Conservation (phyloP, 1,284 basidiomycete genomes). For the Melampsora americana region DNA sequence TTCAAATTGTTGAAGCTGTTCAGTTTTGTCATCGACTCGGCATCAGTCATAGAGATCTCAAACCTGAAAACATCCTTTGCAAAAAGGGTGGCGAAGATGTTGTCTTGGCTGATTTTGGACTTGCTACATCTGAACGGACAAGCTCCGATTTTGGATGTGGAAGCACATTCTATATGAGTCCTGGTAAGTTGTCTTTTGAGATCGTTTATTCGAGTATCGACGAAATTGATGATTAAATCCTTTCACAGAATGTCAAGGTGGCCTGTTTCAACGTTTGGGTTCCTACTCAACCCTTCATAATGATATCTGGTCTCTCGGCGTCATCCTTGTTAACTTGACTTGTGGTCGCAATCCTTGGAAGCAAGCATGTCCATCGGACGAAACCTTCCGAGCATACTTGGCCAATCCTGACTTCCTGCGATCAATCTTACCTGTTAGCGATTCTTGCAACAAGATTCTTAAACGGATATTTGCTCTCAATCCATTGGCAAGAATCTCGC, state of each 20-base stretch:
- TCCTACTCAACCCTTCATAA: conserved; percentile 70
- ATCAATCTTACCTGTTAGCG: conserved; percentile 69
- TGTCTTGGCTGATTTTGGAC: conserved; percentile 91
- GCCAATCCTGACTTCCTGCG: conserved; percentile 67
- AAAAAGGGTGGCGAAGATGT: conserved; percentile 70
- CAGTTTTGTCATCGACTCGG: conserved; percentile 69
- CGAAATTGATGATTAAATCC: conserved; percentile 14
- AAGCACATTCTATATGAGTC: conserved; percentile 93
- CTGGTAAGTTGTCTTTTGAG: conserved; percentile 61
- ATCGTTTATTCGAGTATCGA: background rate
- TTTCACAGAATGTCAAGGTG: conserved; percentile 80
- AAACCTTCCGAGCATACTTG: conserved; percentile 69
- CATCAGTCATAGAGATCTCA: conserved; percentile 94
- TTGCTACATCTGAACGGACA: conserved; percentile 82
- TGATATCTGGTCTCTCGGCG: conserved; percentile 92
- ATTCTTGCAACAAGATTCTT: conserved; percentile 61
- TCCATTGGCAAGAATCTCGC: conserved; percentile 58
- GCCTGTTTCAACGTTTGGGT: conserved; percentile 62
- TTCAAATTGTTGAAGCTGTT: conserved; percentile 89
- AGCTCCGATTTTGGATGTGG: conserved; percentile 93
- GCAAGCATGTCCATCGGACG: conserved; percentile 68
- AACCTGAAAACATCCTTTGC: conserved; percentile 96
- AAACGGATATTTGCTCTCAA: conserved; percentile 59
- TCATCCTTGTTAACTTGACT: conserved; percentile 84
- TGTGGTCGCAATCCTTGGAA: conserved; percentile 85